These are phyloP conservation scores for Diaporthe ilicicola DNA, from an alignment of 2,329 filamentous ascomycete species.

Conservation along the genomic window DNA sequence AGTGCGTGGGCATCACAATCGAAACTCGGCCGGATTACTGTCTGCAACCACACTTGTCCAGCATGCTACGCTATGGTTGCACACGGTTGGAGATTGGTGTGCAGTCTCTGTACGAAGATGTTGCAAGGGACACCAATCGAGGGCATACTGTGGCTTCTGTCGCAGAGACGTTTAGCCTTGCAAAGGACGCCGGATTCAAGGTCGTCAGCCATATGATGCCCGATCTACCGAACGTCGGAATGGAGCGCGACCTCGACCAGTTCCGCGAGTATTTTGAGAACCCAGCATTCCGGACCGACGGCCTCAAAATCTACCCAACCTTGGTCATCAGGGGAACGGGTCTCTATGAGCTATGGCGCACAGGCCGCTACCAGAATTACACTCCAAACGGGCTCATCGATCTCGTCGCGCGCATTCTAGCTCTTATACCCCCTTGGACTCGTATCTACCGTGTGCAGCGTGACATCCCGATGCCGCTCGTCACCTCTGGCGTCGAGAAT, in stretches of 20 bases:
- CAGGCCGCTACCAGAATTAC: slow-evolving; percentile 97
- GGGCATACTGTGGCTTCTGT: slow-evolving; percentile 96
- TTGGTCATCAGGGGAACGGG: slow-evolving; percentile 96
- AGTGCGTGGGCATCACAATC: slow-evolving; percentile 98
- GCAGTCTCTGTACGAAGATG: slow-evolving; percentile 96
- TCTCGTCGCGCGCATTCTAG: slow-evolving; percentile 93
- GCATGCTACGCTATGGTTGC: slow-evolving; percentile 98
- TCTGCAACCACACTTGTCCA: slow-evolving; percentile 90
- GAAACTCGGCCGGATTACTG: slow-evolving; percentile 98
- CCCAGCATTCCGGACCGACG: slow-evolving; percentile 94
- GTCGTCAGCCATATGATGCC: slow-evolving; percentile 99
- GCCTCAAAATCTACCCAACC: slow-evolving; percentile 97
- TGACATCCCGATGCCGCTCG: slow-evolving; percentile 99
- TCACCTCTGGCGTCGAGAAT: slow-evolving; percentile 98
- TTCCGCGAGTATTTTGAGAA: slow-evolving; percentile 99
- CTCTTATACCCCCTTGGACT: slow-evolving; percentile 95
- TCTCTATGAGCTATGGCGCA: slow-evolving; percentile 96
- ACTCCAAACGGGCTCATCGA: slow-evolving; percentile 97
- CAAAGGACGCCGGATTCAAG: slow-evolving; percentile 98
- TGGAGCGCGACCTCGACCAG: slow-evolving; percentile 96
- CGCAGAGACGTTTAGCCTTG: slow-evolving; percentile 94
- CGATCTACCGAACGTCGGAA: slow-evolving; percentile 95
- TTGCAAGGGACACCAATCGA: slow-evolving; percentile 96
- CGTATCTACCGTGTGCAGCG: slow-evolving; percentile 98
- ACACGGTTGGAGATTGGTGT: slow-evolving; percentile 95